These are phyloP conservation scores for Plasmodium coatneyi DNA, from an alignment of 169 alveolate genomes.

Conservation along the genomic window DNA sequence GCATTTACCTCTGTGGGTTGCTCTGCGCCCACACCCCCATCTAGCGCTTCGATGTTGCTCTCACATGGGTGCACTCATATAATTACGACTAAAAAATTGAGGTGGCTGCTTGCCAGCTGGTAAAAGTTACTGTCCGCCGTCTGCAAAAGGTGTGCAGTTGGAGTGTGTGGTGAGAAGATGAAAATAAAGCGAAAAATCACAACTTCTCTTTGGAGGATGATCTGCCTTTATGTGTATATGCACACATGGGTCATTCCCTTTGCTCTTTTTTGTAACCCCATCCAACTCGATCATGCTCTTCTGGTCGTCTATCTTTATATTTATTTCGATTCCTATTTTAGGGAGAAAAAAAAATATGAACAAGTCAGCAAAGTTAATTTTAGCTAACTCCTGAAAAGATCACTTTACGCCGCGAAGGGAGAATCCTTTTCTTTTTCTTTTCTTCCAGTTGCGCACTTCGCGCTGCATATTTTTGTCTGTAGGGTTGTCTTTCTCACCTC, in stretches of 20 bases:
- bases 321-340: constrained; percentile 40
- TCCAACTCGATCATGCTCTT: constrained; percentile 44
- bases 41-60: not conserved
- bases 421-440: not conserved
- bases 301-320: constrained; percentile 35
- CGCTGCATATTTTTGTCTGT: not conserved
- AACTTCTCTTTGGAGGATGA: not conserved
- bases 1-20: not conserved
- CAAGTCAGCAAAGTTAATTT: not conserved
- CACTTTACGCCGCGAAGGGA: not conserved
- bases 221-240: not conserved
- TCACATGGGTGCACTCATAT: not conserved
- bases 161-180: not conserved
- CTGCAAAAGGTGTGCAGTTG: not conserved
- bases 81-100: constrained; percentile 34
- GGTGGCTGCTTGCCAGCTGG: constrained; percentile 30
- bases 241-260: not conserved
- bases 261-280: constrained; percentile 19
- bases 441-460: not conserved
- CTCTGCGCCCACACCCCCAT: not conserved
- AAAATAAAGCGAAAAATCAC: not conserved
- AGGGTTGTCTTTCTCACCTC: constrained; percentile 2
- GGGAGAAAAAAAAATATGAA: constrained; percentile 6
- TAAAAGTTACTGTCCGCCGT: constrained; percentile 26
- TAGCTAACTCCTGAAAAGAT: not conserved